Base-by-base conservation (phyloP, 1,284 basidiomycete genomes). In the Polyporus tsugae region DNA sequence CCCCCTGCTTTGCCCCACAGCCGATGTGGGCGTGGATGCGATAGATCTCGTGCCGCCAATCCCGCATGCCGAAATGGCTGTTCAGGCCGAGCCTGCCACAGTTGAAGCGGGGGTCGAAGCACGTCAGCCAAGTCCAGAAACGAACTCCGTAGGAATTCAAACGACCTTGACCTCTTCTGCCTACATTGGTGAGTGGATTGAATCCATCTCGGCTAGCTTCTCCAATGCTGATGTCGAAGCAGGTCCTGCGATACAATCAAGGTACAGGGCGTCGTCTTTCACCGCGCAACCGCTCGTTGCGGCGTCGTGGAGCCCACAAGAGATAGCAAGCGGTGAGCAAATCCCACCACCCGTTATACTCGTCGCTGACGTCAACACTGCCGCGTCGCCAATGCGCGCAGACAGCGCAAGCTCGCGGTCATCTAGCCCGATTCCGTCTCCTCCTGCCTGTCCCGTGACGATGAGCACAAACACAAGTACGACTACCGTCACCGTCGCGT, bases 21-120 rank as follows among this genome's bases (percentile, higher is more conserved):
- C 62, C 25, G 69, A 72, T 42, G 46, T 52, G 1, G 71, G 60
- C 5, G 58, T 67, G 2, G 67, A 67, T 10, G 61, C 67, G 19
- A 19, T 62, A 0, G 63, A 63, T 6, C 67, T 65, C 9, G 60
- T 62, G 1, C 62, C 60, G 9, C 42, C 52, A 6, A n/a, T 63
- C 6, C 46, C 49, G 11, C 67, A 57, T 17, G 46, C 36, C 6
- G 66, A 72, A 13, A 22, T 42, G 2, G 62, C 55, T 10, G 38
- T 69, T 6, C 68, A 70, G 36, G 64, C 60, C 1, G 60, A 60
- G 15, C 55, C 36, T 5, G 6, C 29, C 19, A 25, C 29, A 10
- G 46, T 44, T 29, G 67, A 68, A 15, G 59, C 29, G 15, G 60
- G 22, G 33, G 60, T 65, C n/a, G 63, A 64, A 6, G 42, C 67